Evolutionary conservation across 1,139 yeast species (phyloP).

Genomic region (Scheffersomyces illinoinensis): DNA sequence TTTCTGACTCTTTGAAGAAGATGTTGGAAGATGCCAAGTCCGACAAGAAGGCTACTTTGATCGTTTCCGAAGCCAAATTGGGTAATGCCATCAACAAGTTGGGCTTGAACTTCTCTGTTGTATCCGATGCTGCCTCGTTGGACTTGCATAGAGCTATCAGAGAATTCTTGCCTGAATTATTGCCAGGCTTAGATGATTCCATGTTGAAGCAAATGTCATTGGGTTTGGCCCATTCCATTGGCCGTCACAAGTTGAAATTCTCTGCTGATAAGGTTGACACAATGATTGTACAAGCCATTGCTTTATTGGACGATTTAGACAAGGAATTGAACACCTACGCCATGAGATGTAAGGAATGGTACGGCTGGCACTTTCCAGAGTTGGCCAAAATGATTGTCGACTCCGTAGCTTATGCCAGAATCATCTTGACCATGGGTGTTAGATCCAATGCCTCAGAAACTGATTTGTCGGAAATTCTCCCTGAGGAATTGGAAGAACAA

Average conservation of each 20-base stretch:
- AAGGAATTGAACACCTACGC: slow-evolving; percentile 97
- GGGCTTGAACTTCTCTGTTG: slow-evolving; percentile 83
- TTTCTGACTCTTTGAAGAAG: slow-evolving; percentile 76
- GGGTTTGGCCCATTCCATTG: slow-evolving; percentile 96
- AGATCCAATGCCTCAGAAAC: slow-evolving; percentile 89
- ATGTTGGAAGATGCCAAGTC: slow-evolving; percentile 79
- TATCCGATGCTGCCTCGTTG: slow-evolving; percentile 91
- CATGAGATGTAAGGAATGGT: slow-evolving; percentile 99
- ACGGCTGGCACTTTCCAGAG: slow-evolving; percentile 99
- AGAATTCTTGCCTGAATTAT: slow-evolving; percentile 87
- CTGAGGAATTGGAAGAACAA: slow-evolving; percentile 85
- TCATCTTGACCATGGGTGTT: slow-evolving; percentile 90
- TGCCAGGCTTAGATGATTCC: slow-evolving; percentile 88
- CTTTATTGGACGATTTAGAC: slow-evolving; percentile 92
- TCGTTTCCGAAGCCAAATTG: slow-evolving; percentile 92
- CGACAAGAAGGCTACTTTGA: slow-evolving; percentile 86
- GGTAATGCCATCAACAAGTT: slow-evolving; percentile 96
- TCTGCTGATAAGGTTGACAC: slow-evolving; percentile 98
- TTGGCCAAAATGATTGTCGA: slow-evolving; percentile 95
- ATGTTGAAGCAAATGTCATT: slow-evolving; percentile 92
- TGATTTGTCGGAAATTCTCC: slow-evolving; percentile 87
- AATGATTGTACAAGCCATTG: slow-evolving; percentile 98
- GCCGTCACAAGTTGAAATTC: slow-evolving; percentile 96
- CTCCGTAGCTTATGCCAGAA: slow-evolving; percentile 92
- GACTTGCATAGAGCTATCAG: slow-evolving; percentile 95